A percentile compares a stretch with the other conserved stretches of the same genome.
These are phyloP conservation scores for Haplographium delicatum DNA, from an alignment of 495 filamentous ascomycete genomes.

Conservation along the genomic window DNA sequence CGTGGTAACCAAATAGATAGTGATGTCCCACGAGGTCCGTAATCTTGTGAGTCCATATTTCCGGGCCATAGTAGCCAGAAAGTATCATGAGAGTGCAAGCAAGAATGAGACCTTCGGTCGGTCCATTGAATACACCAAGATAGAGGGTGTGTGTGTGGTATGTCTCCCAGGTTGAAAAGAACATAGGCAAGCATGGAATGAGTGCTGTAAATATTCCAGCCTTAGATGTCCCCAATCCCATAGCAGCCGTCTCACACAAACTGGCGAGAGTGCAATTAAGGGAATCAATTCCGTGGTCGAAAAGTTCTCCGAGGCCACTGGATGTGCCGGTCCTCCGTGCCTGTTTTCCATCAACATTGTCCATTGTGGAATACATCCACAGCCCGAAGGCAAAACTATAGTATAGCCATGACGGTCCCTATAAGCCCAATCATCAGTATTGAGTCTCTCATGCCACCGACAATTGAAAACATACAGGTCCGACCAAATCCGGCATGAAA, in stretches of 20 bases:
- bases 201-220: slow-evolving; percentile 88
- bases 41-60: slow-evolving; percentile 77
- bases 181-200: slow-evolving; percentile 92
- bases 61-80: slow-evolving; percentile 81
- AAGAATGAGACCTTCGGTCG: slow-evolving; percentile 90
- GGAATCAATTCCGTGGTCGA: slow-evolving; percentile 98
- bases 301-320: slow-evolving; percentile 89
- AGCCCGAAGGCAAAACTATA: slow-evolving; percentile 90
- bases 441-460: neutral
- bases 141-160: slow-evolving; percentile 98
- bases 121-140: slow-evolving; percentile 94
- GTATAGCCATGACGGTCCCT: slow-evolving; percentile 89
- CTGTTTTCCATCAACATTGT: slow-evolving; percentile 98
- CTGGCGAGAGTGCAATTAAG: slow-evolving; percentile 92
- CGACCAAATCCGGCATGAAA: slow-evolving; percentile 85
- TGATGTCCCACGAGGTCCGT: slow-evolving; percentile 55
- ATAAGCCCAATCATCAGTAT: slow-evolving; percentile 1
- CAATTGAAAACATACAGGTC: slow-evolving; percentile 58
- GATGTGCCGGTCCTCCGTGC: slow-evolving; percentile 91
- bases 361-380: slow-evolving; percentile 98
- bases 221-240: slow-evolving; percentile 78
- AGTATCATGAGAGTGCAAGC: slow-evolving; percentile 79
- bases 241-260: slow-evolving; percentile 80
- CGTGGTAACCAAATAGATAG: slow-evolving; percentile 36
- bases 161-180: slow-evolving; percentile 99